A percentile compares a stretch with the other conserved stretches of the same genome.
These are phyloP conservation scores for Xerocomus potaroensis DNA, from an alignment of 768 basidiomycete species.

Conservation along the genomic window DNA sequence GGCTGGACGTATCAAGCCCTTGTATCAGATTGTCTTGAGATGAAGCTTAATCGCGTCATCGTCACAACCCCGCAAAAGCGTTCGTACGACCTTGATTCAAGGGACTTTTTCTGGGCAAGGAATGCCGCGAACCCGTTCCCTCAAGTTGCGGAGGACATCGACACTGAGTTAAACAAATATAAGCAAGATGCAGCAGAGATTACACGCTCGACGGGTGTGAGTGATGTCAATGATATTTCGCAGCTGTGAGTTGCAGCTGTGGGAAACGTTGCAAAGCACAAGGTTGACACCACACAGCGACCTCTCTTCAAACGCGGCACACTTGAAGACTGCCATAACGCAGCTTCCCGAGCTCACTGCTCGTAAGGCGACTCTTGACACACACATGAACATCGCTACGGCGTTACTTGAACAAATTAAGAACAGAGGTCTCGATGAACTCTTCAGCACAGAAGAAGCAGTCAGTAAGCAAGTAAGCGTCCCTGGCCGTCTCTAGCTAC, in stretches of 20 bases:
- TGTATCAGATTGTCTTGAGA: conserved; percentile 94
- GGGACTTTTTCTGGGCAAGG: conserved; percentile 99
- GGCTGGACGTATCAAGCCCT: conserved; percentile 99
- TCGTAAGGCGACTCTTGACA: conserved; percentile 92
- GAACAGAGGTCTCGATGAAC: conserved; percentile 87
- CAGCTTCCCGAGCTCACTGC: conserved; percentile 95
- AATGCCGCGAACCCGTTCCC: conserved; percentile 97
- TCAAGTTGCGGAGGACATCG: conserved; percentile 97
- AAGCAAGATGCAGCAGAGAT: conserved; percentile 97
- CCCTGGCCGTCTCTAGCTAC: neutral
- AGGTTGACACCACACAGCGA: conserved; percentile 45
- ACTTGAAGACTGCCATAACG: conserved; percentile 96
- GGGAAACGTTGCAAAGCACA: neutral
- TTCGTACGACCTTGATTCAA: conserved; percentile 94
- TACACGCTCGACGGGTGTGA: conserved; percentile 92
- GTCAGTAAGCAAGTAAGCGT: conserved; percentile 72
- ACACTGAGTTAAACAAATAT: conserved; percentile 83
- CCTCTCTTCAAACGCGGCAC: conserved; percentile 86
- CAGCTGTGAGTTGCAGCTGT: conserved; percentile 64
- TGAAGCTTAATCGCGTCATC: conserved; percentile 93
- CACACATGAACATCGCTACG: conserved; percentile 99
- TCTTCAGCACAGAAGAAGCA: conserved; percentile 96
- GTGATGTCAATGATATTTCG: conserved; percentile 90
- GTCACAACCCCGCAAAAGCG: conserved; percentile 71
- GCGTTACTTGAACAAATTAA: conserved; percentile 94